Conservation (phyloP, 2,329 filamentous ascomycete genomes). For the Meredithiella fracta region DNA sequence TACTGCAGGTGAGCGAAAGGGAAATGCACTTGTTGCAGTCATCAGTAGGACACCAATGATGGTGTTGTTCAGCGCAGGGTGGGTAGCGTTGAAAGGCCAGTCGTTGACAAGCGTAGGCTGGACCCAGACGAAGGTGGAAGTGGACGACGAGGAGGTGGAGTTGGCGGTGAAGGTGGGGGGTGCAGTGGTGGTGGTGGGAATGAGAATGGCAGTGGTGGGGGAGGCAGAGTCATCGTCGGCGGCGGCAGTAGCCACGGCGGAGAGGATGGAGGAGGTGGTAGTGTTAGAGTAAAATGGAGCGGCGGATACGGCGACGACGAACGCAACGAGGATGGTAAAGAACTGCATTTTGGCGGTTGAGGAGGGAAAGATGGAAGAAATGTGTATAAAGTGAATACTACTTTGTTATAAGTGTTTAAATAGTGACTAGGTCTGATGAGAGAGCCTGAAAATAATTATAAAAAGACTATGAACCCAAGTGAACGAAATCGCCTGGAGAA, state of each 20-base stretch:
- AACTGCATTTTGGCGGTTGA: conserved; percentile 5
- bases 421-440: neutral
- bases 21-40: conserved; percentile 10
- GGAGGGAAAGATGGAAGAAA: neutral
- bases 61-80: conserved; percentile 12
- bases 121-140: conserved; percentile 5
- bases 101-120: conserved; percentile 11
- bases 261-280: neutral
- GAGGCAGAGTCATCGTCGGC: neutral
- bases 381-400: neutral
- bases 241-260: neutral
- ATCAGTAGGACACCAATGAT: conserved; percentile 7
- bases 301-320: conserved; percentile 5
- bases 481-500: conserved; percentile 3
- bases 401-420: neutral
- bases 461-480: conserved; percentile 2
- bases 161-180: neutral
- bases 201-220: neutral
- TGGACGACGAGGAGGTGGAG: neutral
- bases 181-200: neutral
- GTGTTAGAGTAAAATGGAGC: conserved; percentile 2
- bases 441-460: neutral
- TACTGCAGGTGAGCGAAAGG: conserved; percentile 4
- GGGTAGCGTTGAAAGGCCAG: conserved; percentile 4
- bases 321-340: conserved; percentile 1